Evolutionary conservation across 106 monocot genomes (phyloP).

Genomic region (Posidonia australis): DNA sequence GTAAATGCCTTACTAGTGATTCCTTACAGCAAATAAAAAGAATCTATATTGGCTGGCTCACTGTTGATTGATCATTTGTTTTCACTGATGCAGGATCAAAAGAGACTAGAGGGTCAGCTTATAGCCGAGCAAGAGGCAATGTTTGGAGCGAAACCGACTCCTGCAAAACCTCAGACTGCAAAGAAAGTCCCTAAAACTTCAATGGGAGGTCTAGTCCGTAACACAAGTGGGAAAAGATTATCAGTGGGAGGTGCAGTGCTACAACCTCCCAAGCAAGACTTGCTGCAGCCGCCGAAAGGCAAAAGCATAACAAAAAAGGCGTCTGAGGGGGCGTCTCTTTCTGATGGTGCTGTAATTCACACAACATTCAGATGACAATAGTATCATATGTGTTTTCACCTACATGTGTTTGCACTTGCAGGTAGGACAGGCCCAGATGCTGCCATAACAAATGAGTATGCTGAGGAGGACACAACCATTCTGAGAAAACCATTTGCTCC

Average conservation of each 20-base stretch:
- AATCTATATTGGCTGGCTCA: background rate
- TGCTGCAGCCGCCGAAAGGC: too few species aligned
- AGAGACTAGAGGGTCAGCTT: constrained; percentile 47
- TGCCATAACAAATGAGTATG: too few species aligned
- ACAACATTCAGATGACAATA: too few species aligned
- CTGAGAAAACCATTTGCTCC: too few species aligned
- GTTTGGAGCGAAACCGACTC: constrained; percentile 25
- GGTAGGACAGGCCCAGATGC: too few species aligned
- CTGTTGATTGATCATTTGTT: background rate
- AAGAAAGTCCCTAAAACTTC: background rate
- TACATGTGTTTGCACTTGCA: too few species aligned
- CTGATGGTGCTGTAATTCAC: too few species aligned
- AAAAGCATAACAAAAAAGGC: too few species aligned
- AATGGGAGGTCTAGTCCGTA: constrained; percentile 2
- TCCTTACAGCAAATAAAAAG: background rate
- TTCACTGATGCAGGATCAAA: constrained; percentile 37
- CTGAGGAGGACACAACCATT: too few species aligned
- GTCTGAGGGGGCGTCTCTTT: too few species aligned
- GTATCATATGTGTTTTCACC: too few species aligned
- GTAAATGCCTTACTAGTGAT: too few species aligned
- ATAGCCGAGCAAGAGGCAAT: constrained; percentile 30
- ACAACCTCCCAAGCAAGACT: constrained; percentile 6
- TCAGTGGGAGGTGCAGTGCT: background rate
- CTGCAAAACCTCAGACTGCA: constrained; percentile 5
- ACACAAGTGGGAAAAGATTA: constrained; percentile 1